These are phyloP conservation scores for Saccharomycopsis guyanensis DNA, from an alignment of 805 yeast genomes.

Conservation along the genomic window DNA sequence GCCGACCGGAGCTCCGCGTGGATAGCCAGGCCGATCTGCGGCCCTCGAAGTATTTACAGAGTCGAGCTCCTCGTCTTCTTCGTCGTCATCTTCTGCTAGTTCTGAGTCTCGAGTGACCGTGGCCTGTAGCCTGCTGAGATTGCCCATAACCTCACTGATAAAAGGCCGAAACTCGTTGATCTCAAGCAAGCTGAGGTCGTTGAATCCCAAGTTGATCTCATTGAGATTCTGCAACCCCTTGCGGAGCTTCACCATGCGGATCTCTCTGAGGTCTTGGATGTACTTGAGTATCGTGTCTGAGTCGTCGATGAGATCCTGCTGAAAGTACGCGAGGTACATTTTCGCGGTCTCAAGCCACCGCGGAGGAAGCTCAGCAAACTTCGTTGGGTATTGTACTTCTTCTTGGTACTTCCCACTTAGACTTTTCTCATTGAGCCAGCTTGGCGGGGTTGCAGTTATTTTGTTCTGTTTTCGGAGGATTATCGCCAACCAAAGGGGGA, in stretches of 20 bases:
- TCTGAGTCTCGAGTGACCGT: conserved; percentile 19
- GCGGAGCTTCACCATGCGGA: conserved; percentile 71
- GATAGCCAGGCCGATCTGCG: background rate
- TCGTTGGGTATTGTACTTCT: conserved; percentile 49
- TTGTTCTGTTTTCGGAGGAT: conserved; percentile 76
- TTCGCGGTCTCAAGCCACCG: conserved; percentile 83
- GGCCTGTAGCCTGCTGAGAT: conserved; percentile 50
- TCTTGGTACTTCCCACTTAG: conserved; percentile 55
- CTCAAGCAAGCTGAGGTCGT: conserved; percentile 75
- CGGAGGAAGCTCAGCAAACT: conserved; percentile 72
- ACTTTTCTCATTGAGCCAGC: conserved; percentile 59
- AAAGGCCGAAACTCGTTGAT: conserved; percentile 85
- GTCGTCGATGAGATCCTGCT: conserved; percentile 73
- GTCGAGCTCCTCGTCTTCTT: conserved; percentile 17
- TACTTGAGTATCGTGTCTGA: conserved; percentile 61
- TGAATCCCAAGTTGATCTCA: conserved; percentile 74
- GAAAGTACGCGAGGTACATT: conserved; percentile 54
- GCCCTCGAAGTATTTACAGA: background rate
- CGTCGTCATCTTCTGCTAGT: conserved; percentile 20
- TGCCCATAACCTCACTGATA: conserved; percentile 72
- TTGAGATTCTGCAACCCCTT: conserved; percentile 73
- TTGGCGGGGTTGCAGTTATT: conserved; percentile 79
- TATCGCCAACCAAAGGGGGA: conserved; percentile 86
- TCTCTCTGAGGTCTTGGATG: conserved; percentile 78
- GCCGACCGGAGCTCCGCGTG: background rate